Evolutionary conservation across 2,329 filamentous ascomycete genomes (phyloP).

Genomic region (Mariannaea sp.): DNA sequence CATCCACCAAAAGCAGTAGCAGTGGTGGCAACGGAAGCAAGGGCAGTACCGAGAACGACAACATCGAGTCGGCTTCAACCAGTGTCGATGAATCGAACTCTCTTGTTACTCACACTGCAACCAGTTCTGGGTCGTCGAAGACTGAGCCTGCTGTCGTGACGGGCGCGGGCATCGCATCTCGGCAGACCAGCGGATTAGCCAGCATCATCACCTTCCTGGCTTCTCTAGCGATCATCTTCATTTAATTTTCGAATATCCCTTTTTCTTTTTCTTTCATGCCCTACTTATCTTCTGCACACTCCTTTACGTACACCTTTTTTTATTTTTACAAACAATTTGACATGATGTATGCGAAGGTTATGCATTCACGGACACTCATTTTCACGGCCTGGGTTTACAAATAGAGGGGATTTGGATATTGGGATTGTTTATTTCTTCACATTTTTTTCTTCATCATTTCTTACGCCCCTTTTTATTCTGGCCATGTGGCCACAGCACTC

Average conservation of each 20-base stretch:
- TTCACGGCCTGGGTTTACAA: constrained; percentile 19
- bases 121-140: constrained; percentile 10
- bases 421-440: too few relatives aligned
- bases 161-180: constrained; percentile 24
- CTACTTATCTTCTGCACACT: constrained; percentile 32
- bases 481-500: constrained; percentile 29
- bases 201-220: constrained; percentile 28
- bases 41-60: not conserved
- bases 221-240: constrained; percentile 27
- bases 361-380: constrained; percentile 28
- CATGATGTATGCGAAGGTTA: constrained; percentile 22
- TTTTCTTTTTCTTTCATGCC: constrained; percentile 25
- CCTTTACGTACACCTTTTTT: constrained; percentile 34
- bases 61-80: not conserved
- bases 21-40: not conserved
- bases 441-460: too few relatives aligned
- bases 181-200: constrained; percentile 24
- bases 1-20: not conserved
- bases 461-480: constrained; percentile 23
- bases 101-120: constrained; percentile 30
- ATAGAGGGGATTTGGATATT: constrained; percentile 9
- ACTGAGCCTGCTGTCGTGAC: constrained; percentile 26
- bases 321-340: constrained; percentile 25
- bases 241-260: constrained; percentile 26
- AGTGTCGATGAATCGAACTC: not conserved